Evolutionary conservation across 2,329 filamentous ascomycete genomes (phyloP), one percentile per base, ranked within the genome.

Genomic region (Penicillium griseofulvum): DNA sequence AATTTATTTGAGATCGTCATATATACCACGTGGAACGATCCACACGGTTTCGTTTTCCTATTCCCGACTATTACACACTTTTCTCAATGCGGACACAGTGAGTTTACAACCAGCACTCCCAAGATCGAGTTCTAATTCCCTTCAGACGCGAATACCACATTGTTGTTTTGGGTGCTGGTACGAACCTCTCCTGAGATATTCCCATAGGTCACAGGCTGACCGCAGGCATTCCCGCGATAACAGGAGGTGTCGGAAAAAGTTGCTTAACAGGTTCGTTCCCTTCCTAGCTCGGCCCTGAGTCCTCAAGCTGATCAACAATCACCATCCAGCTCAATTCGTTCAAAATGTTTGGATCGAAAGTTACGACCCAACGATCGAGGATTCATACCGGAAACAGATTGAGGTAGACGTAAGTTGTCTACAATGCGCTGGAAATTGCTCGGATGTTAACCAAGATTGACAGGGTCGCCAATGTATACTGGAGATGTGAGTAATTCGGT

Each of bases 341-440:
- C 90, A 94, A 74, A 92, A 94, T 77, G 88, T 95, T 66, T 95
- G 91, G 89, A 93, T 96, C 71, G 91, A 96, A 74, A 90, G 87
- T 72, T 93, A 93, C 72, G 89, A 93, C 76, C 89, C 89, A 41
- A 93, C 89, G 60, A 93, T 93, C 73, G 89, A 93, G 75, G 89
- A 93, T 74, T 92, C 89, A 56, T 93, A 93, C 73, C 84, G 89
- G 66, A 93, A 93, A 78, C 89, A 92, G 74, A 88, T 92, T 58
- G 89, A 91, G 65, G 89, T 96, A 59, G 91, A 96, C 81, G 91
- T 94, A 78, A 81, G 89, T 83, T 22, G 48, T 47, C 46, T 41
- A 36, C 41, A 12, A 17, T 24, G 12, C 17, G 36, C 51, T 46
- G n/a, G 28, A n/a, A 19, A 16, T 11, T 37, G 14, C 26, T 45